A percentile compares a stretch with the other conserved stretches of the same genome.
phyloP scores from a whole-genome alignment of 148 eudicot species.

The Fagopyrum homotropicum region DNA sequence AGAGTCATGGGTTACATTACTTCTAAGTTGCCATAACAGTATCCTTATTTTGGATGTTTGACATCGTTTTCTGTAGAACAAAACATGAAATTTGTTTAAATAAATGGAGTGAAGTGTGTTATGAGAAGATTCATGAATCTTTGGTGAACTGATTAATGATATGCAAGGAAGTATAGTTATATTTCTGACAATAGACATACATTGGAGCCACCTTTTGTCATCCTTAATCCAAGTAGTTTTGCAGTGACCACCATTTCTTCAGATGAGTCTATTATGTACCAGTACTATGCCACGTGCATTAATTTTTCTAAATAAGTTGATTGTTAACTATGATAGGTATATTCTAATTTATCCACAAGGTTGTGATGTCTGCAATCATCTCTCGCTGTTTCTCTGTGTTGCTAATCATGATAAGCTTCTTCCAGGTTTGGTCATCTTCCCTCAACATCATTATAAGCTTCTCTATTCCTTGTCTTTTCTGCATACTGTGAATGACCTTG shows the following conservation, averaged over 20 bases:
- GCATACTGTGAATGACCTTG: neutral
- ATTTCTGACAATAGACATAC: neutral
- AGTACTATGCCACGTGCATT: neutral
- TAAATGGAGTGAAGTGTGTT: neutral
- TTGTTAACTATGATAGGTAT: constrained; percentile 50
- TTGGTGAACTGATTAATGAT: neutral
- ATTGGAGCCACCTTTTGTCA: neutral
- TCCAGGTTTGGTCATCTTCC: constrained; percentile 47
- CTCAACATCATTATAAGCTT: constrained; percentile 64
- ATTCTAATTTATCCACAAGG: constrained; percentile 94
- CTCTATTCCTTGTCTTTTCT: constrained; percentile 23
- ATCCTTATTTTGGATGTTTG: neutral
- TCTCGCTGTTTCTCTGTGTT: constrained; percentile 85
- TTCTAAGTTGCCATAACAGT: neutral
- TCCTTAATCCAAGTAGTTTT: neutral
- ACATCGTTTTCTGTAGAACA: neutral
- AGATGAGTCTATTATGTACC: neutral
- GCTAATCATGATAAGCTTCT: constrained; percentile 91
- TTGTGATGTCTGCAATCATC: constrained; percentile 95
- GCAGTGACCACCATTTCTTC: neutral
- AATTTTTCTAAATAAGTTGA: neutral
- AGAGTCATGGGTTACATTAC: neutral
- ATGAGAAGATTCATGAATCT: neutral
- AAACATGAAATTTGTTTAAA: neutral
- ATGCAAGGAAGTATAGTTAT: neutral